A percentile compares a stretch with the other conserved stretches of the same genome.
phyloP scores from a whole-genome alignment of 495 filamentous ascomycete genomes.

The Aspergillus bertholletiae region DNA sequence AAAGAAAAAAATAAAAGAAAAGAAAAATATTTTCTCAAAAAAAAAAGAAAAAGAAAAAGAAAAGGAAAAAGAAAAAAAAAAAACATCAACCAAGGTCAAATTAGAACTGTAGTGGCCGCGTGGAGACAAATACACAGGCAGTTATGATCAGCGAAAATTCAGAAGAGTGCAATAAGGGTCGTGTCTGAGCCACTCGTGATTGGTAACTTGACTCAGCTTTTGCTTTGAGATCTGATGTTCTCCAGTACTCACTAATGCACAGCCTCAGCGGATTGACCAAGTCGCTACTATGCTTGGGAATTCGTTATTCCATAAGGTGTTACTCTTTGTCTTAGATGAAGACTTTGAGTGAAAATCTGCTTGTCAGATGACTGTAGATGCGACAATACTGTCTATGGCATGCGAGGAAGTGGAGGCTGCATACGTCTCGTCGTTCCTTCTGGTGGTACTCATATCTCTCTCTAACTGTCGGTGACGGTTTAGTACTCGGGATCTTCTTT shows the following conservation, averaged over 20 bases:
- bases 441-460: background rate
- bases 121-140: background rate
- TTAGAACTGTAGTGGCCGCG: background rate
- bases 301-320: background rate
- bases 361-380: constrained; percentile 11
- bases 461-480: constrained; percentile 7
- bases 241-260: background rate
- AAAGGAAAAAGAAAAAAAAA: background rate
- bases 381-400: background rate
- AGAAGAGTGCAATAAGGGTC: background rate
- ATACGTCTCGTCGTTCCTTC: constrained; percentile 3
- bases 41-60: no score
- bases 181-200: background rate
- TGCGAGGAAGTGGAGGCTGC: constrained; percentile 11
- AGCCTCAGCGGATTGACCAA: background rate
- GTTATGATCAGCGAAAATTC: background rate
- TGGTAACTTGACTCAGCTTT: background rate
- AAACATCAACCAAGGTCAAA: background rate
- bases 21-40: no score
- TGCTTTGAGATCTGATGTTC: background rate
- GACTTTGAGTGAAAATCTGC: constrained; percentile 6
- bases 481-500: constrained; percentile 1
- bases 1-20: no score
- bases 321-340: background rate
- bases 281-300: background rate